Evolutionary conservation across 768 basidiomycete species (phyloP).

Genomic region (Leccinum variicolor): DNA sequence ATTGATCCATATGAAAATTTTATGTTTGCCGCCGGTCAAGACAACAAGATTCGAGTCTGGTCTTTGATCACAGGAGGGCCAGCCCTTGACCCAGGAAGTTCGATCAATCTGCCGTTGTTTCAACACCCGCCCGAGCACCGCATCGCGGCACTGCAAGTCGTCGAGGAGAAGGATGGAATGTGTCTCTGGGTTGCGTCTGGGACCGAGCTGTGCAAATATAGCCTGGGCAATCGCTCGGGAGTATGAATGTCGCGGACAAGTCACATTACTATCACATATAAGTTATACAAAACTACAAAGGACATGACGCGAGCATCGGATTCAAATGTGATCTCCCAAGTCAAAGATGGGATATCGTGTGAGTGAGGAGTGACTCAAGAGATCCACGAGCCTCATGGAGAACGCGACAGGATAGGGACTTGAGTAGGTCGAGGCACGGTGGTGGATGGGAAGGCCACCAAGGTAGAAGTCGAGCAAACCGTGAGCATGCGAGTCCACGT

Average conservation of each 20-base stretch:
- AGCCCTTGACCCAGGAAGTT: conserved; percentile 16
- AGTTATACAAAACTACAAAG: conserved; percentile 7
- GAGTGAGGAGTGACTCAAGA: neutral
- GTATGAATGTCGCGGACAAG: neutral
- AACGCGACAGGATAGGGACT: conserved; percentile 21
- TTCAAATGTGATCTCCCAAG: neutral
- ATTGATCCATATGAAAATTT: conserved; percentile 55
- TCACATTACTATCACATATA: conserved; percentile 1
- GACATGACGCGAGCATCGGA: neutral
- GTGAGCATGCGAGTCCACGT: neutral
- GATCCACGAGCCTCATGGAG: conserved; percentile 16
- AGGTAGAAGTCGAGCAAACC: neutral
- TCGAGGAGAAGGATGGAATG: conserved; percentile 37
- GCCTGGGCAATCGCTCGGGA: conserved; percentile 41
- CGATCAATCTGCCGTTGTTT: conserved; percentile 30
- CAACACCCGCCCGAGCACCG: conserved; percentile 32
- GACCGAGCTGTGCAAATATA: conserved; percentile 44
- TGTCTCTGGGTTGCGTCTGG: conserved; percentile 55
- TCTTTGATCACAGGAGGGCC: conserved; percentile 53
- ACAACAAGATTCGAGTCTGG: conserved; percentile 65
- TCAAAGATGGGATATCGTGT: neutral
- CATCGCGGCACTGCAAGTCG: conserved; percentile 49
- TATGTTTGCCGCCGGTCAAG: conserved; percentile 68
- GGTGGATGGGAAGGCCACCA: neutral
- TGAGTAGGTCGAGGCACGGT: neutral